phyloP scores from a whole-genome alignment of 2,329 filamentous ascomycete species.

The Xylogone sp. region DNA sequence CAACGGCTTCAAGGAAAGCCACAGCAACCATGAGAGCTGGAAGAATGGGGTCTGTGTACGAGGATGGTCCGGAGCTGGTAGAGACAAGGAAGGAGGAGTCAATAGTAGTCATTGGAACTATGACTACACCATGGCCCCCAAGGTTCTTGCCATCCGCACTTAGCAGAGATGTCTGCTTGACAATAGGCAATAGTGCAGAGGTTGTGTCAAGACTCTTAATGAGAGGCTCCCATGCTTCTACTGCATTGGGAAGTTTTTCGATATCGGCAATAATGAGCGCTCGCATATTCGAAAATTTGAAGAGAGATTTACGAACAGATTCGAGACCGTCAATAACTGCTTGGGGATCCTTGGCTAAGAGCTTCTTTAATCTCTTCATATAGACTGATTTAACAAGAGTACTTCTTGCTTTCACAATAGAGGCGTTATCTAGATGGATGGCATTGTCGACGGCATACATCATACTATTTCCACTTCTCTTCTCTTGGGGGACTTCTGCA shows the following conservation, averaged over 20 bases:
- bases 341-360: conserved; percentile 73
- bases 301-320: conserved; percentile 69
- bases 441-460: conserved; percentile 66
- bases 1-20: conserved; percentile 86
- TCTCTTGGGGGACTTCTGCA: conserved; percentile 87
- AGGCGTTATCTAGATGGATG: conserved; percentile 74
- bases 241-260: conserved; percentile 67
- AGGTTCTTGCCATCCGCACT: conserved; percentile 71
- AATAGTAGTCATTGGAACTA: conserved; percentile 87
- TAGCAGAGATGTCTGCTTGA: conserved; percentile 66
- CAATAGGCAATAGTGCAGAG: conserved; percentile 64
- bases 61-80: conserved; percentile 68
- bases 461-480: conserved; percentile 76
- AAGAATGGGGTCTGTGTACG: conserved; percentile 71
- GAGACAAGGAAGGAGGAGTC: conserved; percentile 88
- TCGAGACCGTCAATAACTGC: conserved; percentile 75
- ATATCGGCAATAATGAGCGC: conserved; percentile 81
- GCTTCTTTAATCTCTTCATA: conserved; percentile 77
- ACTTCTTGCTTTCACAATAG: conserved; percentile 71
- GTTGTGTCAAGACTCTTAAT: conserved; percentile 30
- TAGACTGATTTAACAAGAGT: conserved; percentile 86
- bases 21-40: conserved; percentile 85
- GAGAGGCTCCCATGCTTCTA: conserved; percentile 73
- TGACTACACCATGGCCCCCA: conserved; percentile 68
- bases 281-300: conserved; percentile 81